These are phyloP conservation scores for Aspergillus pseudoglaucus DNA, from an alignment of 2,329 filamentous ascomycete species.

Conservation along the genomic window DNA sequence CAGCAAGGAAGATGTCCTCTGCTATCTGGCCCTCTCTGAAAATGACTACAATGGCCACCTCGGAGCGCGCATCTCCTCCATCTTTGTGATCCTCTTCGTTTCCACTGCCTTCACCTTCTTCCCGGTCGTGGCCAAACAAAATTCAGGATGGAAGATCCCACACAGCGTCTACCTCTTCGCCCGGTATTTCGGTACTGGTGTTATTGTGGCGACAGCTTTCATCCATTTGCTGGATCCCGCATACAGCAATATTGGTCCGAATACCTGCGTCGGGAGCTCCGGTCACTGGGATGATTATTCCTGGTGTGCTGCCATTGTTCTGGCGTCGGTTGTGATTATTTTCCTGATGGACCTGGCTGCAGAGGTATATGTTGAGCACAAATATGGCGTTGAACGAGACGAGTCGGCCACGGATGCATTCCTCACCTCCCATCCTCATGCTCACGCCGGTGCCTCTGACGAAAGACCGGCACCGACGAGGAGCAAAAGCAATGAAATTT, in stretches of 20 bases:
- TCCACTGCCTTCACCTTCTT: conserved; percentile 40
- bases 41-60: conserved; percentile 52
- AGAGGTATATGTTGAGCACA: conserved; percentile 46
- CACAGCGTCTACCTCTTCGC: conserved; percentile 43
- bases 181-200: conserved; percentile 43
- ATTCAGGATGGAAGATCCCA: conserved; percentile 33
- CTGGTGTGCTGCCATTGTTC: conserved; percentile 48
- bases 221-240: conserved; percentile 45
- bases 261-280: conserved; percentile 49
- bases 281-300: conserved; percentile 47
- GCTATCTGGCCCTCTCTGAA: conserved; percentile 40
- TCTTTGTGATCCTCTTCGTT: conserved; percentile 41
- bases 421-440: neutral
- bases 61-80: conserved; percentile 37
- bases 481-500: neutral
- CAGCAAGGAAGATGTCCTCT: conserved; percentile 42
- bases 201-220: conserved; percentile 44
- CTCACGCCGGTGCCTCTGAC: neutral
- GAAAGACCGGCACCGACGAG: neutral
- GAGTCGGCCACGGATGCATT: conserved; percentile 3
- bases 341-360: conserved; percentile 48
- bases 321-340: conserved; percentile 43
- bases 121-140: conserved; percentile 41
- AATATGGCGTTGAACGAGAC: conserved; percentile 35
- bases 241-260: conserved; percentile 39